These are phyloP conservation scores for Austroboletus festivus DNA, from an alignment of 768 basidiomycete species.

Conservation along the genomic window DNA sequence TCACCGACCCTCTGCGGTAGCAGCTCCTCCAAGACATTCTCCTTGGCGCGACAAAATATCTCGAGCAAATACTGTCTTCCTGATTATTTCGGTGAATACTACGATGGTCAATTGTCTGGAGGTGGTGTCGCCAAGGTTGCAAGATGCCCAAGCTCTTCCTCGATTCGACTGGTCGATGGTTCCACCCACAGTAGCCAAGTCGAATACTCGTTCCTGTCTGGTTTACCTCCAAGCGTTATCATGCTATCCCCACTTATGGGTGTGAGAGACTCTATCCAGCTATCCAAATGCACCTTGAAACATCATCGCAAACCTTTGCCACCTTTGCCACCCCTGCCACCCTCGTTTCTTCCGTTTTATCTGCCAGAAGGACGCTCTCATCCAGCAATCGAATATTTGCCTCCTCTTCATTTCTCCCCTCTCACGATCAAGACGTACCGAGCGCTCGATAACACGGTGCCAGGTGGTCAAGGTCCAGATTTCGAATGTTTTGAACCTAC, in stretches of 20 bases:
- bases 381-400: constrained; percentile 6
- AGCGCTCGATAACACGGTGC: neutral
- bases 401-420: constrained; percentile 22
- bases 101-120: neutral
- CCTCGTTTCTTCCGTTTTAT: constrained; percentile 13
- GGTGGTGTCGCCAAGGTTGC: neutral
- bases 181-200: constrained; percentile 12
- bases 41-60: neutral
- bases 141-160: constrained; percentile 18
- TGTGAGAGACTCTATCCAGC: constrained; percentile 29
- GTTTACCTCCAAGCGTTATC: constrained; percentile 16
- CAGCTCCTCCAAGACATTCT: neutral
- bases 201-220: constrained; percentile 24
- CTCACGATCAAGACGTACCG: constrained; percentile 8
- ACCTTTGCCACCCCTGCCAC: constrained; percentile 23
- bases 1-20: neutral
- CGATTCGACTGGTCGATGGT: constrained; percentile 25
- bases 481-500: too few relatives aligned
- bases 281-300: constrained; percentile 16
- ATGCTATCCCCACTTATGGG: constrained; percentile 22
- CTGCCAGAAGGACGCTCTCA: neutral
- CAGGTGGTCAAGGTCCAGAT: neutral
- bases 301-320: constrained; percentile 14
- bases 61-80: neutral
- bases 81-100: constrained; percentile 8